phyloP scores from a whole-genome alignment of 1,139 yeast genomes.

The Arxiozyma slooffiae region DNA sequence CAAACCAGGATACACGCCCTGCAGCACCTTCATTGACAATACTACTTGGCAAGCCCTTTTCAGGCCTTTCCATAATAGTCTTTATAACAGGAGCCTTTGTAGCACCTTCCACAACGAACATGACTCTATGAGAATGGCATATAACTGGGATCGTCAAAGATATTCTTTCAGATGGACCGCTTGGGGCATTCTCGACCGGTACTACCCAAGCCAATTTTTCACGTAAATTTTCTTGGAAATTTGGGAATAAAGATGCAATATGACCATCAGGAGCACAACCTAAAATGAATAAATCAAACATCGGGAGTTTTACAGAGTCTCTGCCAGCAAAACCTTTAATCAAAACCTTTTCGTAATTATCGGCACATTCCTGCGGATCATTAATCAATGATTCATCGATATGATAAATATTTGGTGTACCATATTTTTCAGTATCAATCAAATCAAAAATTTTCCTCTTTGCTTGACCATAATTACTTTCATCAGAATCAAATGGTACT shows the following conservation, averaged over 20 bases:
- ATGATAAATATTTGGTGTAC: conserved; percentile 65
- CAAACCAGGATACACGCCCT: conserved; percentile 95
- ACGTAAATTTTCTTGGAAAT: conserved; percentile 69
- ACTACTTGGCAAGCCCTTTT: conserved; percentile 88
- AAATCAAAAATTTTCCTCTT: conserved; percentile 71
- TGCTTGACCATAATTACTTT: conserved; percentile 84
- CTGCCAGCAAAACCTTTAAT: conserved; percentile 91
- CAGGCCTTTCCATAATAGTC: conserved; percentile 94
- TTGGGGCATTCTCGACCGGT: conserved; percentile 87
- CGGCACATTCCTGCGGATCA: conserved; percentile 93
- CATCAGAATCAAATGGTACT: conserved; percentile 75
- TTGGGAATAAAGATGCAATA: conserved; percentile 90
- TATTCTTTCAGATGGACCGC: conserved; percentile 79
- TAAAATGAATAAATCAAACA: conserved; percentile 78
- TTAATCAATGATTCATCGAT: conserved; percentile 66
- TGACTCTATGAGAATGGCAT: conserved; percentile 84
- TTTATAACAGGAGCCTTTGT: conserved; percentile 90
- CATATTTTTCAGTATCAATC: conserved; percentile 40
- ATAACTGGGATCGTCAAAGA: conserved; percentile 91
- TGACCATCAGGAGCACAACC: conserved; percentile 99
- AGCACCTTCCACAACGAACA: conserved; percentile 92
- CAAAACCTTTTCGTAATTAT: conserved; percentile 74
- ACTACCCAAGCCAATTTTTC: conserved; percentile 95
- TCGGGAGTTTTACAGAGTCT: conserved; percentile 89
- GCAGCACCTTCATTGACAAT: conserved; percentile 94